A percentile compares a stretch with the other conserved stretches of the same genome.
Conservation (phyloP, 805 yeast genomes). For the Saccharomycopsis malanga region DNA sequence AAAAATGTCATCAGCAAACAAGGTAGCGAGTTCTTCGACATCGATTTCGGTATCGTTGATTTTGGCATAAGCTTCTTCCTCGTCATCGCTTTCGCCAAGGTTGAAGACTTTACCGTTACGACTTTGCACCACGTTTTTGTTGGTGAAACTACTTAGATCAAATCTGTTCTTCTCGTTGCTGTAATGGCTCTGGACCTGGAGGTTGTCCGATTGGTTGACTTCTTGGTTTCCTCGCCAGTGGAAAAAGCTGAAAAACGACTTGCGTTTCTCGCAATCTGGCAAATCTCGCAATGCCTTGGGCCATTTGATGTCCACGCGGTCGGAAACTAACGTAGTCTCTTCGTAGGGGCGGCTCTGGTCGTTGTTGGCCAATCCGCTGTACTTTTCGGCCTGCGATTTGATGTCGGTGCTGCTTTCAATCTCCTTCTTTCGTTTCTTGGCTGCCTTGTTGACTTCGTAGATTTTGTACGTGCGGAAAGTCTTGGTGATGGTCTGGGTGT, state of each 20-base stretch:
- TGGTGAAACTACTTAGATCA: not conserved
- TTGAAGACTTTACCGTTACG: not conserved
- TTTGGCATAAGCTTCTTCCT: not conserved
- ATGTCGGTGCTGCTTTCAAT: not conserved
- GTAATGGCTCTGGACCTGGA: slow-evolving; percentile 38
- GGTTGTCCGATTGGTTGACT: slow-evolving; percentile 34
- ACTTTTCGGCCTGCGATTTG: not conserved
- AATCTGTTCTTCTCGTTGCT: slow-evolving; percentile 27
- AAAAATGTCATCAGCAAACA: slow-evolving; percentile 71
- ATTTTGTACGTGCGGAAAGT: slow-evolving; percentile 35
- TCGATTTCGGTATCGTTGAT: slow-evolving; percentile 1
- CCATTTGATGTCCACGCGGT: slow-evolving; percentile 52
- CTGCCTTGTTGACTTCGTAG: not conserved
- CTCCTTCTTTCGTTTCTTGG: not conserved
- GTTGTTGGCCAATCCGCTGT: not conserved
- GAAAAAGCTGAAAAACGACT: slow-evolving; percentile 83
- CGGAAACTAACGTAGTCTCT: slow-evolving; percentile 9
- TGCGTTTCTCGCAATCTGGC: slow-evolving; percentile 38
- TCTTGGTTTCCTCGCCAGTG: slow-evolving; percentile 75
- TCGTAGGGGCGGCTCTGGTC: not conserved
- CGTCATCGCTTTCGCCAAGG: not conserved
- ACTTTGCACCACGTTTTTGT: not conserved
- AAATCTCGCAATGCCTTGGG: slow-evolving; percentile 34
- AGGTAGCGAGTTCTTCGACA: slow-evolving; percentile 64
- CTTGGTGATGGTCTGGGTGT: slow-evolving; percentile 55